phyloP scores from a whole-genome alignment of 2,329 filamentous ascomycete genomes.

The Canariomyces notabilis region DNA sequence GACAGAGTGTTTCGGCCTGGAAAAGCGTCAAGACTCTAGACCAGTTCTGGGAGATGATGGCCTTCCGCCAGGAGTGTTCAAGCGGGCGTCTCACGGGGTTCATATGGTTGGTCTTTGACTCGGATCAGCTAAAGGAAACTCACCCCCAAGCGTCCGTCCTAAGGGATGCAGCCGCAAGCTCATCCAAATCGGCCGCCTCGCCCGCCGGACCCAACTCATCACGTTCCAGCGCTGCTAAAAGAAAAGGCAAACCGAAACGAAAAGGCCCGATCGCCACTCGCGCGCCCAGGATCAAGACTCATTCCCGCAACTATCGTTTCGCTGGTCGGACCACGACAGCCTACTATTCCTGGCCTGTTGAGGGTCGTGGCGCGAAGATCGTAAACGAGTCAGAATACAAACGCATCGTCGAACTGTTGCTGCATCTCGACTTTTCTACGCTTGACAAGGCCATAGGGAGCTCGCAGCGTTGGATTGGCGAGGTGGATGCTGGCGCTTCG shows the following conservation, averaged over 20 bases:
- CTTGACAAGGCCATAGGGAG: conserved; percentile 58
- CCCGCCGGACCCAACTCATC: conserved; percentile 12
- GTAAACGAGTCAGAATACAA: conserved; percentile 62
- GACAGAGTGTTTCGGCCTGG: conserved; percentile 65
- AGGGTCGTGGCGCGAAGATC: conserved; percentile 58
- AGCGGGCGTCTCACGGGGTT: conserved; percentile 90
- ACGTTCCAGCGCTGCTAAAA: conserved; percentile 29
- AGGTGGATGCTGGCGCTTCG: conserved; percentile 51
- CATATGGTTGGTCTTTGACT: conserved; percentile 84
- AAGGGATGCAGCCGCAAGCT: no score
- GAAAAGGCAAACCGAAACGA: conserved; percentile 41
- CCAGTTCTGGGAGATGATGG: conserved; percentile 99
- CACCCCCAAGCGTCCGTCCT: not conserved
- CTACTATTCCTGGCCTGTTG: conserved; percentile 61
- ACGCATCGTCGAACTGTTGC: conserved; percentile 61
- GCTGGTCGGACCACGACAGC: conserved; percentile 48
- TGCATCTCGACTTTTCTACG: conserved; percentile 69
- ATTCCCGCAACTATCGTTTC: conserved; percentile 45
- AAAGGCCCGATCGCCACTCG: conserved; percentile 59
- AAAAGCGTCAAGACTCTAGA: conserved; percentile 75
- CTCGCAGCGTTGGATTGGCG: conserved; percentile 64
- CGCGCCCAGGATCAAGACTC: conserved; percentile 59
- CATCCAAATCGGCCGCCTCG: conserved; percentile 16
- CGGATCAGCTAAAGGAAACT: conserved; percentile 11
- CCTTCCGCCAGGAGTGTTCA: conserved; percentile 91